These are phyloP conservation scores for Umbelopsis vinacea DNA, from an alignment of 192 early-diverging fungal genomes.

Conservation along the genomic window DNA sequence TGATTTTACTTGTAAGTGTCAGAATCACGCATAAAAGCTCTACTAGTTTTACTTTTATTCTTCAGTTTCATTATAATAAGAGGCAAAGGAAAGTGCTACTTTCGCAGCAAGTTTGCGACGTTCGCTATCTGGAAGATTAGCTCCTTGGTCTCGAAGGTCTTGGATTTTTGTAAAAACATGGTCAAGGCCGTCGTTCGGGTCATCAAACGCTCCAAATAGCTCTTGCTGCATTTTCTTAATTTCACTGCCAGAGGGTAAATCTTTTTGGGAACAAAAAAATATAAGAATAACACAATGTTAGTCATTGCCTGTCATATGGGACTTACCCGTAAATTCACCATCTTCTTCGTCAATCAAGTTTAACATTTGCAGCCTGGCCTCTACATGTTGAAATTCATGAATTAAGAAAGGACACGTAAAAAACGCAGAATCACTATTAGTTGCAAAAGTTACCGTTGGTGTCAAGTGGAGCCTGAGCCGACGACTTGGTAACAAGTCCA, in stretches of 20 bases:
- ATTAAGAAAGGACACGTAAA: neutral
- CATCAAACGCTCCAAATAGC: constrained; percentile 53
- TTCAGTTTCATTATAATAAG: constrained; percentile 24
- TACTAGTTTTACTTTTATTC: neutral
- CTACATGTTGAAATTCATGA: neutral
- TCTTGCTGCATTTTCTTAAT: constrained; percentile 48
- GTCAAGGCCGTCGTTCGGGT: constrained; percentile 54
- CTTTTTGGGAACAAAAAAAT: constrained; percentile 10
- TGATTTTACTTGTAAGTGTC: too few relatives aligned
- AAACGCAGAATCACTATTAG: neutral
- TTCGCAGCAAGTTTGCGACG: constrained; percentile 56
- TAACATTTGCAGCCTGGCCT: neutral
- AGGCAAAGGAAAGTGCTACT: constrained; percentile 60
- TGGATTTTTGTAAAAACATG: constrained; percentile 52
- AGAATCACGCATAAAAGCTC: too few relatives aligned
- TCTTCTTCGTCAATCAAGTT: constrained; percentile 21
- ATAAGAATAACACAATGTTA: neutral
- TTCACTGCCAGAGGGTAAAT: constrained; percentile 41
- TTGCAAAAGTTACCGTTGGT: neutral
- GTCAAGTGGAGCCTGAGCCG: neutral
- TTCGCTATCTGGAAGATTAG: constrained; percentile 56
- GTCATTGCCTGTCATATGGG: neutral
- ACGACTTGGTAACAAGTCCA: constrained; percentile 48
- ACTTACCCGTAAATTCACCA: constrained; percentile 21
- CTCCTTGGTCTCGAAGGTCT: constrained; percentile 55